Conservation (phyloP, 2,329 filamentous ascomycete genomes). For the Fonsecaea pedrosoi region DNA sequence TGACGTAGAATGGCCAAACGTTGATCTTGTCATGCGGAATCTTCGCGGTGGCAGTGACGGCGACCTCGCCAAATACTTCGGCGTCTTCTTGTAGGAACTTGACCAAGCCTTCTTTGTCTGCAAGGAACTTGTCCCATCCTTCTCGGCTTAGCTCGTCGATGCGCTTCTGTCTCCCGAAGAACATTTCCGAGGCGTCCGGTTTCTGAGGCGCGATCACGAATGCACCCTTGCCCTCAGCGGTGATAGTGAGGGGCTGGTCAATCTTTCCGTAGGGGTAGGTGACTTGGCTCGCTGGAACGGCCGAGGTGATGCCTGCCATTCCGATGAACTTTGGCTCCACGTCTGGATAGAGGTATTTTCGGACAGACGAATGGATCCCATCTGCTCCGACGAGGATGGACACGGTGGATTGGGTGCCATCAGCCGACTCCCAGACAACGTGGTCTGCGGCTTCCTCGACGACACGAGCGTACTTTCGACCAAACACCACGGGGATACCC, state of each 20-base stretch:
- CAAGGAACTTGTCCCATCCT: conserved; percentile 45
- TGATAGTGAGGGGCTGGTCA: conserved; percentile 28
- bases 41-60: conserved; percentile 25
- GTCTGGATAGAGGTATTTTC: conserved; percentile 59
- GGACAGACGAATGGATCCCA: conserved; percentile 65
- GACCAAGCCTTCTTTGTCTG: conserved; percentile 42
- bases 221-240: conserved; percentile 41
- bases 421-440: conserved; percentile 58
- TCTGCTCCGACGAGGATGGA: conserved; percentile 63
- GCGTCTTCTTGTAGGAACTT: conserved; percentile 33
- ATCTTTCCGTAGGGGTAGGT: conserved; percentile 21
- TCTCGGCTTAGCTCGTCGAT: conserved; percentile 44
- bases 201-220: conserved; percentile 51
- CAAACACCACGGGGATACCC: conserved; percentile 55
- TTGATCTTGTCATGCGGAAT: conserved; percentile 39
- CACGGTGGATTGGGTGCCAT: conserved; percentile 47
- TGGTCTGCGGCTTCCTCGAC: conserved; percentile 49
- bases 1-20: conserved; percentile 59
- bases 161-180: conserved; percentile 48
- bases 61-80: conserved; percentile 28
- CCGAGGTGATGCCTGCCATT: conserved; percentile 51
- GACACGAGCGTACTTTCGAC: conserved; percentile 57
- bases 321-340: conserved; percentile 59
- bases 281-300: conserved; percentile 28
- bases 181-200: conserved; percentile 44